Evolutionary conservation across 1,284 basidiomycete species (phyloP).

Genomic region (Marasmius tenuissimus): DNA sequence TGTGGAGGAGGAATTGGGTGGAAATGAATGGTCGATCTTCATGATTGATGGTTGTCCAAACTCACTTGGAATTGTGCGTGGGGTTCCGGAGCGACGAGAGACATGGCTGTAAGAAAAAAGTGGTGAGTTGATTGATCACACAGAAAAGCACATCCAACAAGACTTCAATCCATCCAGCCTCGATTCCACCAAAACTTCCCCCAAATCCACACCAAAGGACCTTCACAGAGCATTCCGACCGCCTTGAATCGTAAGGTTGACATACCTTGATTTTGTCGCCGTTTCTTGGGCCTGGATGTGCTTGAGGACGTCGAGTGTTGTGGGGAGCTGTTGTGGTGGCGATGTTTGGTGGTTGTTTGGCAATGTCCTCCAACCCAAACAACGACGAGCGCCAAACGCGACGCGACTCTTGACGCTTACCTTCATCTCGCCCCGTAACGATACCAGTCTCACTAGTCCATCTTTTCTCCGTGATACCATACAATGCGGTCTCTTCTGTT

Average conservation of each 20-base stretch:
- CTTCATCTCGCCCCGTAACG: no score
- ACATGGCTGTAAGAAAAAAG: constrained; percentile 53
- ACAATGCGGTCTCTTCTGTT: constrained; percentile 5
- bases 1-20: constrained; percentile 26
- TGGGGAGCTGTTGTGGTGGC: background rate
- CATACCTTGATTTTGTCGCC: background rate
- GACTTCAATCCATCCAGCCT: constrained; percentile 2
- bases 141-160: constrained; percentile 7
- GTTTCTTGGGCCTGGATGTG: background rate
- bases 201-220: background rate
- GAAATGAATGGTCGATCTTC: background rate
- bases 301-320: background rate
- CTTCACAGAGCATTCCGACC: background rate
- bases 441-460: no score
- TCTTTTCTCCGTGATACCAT: background rate
- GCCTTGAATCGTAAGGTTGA: background rate
- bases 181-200: background rate
- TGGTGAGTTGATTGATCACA: background rate
- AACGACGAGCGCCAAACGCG: background rate
- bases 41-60: constrained; percentile 2
- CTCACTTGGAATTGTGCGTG: constrained; percentile 91
- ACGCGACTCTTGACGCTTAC: no score
- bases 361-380: background rate
- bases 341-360: background rate
- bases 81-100: constrained; percentile 90